phyloP scores from a whole-genome alignment of 2,329 filamentous ascomycete species.

The Venturia effusa region DNA sequence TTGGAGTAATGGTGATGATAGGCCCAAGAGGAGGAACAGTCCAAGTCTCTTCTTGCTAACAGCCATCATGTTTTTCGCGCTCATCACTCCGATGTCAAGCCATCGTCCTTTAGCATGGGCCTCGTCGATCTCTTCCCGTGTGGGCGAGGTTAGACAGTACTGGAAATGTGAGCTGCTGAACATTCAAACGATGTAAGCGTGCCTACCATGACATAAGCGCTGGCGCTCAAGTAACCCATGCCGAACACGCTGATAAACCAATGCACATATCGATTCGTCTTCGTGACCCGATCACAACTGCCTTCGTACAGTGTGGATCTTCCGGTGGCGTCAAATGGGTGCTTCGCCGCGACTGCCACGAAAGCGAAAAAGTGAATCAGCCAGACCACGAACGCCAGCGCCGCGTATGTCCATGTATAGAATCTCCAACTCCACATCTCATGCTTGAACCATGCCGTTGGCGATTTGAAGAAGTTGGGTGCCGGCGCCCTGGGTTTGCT shows the following conservation, averaged over 20 bases:
- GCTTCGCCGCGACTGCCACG: background rate
- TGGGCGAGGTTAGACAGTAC: conserved; percentile 39
- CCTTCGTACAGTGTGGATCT: conserved; percentile 9
- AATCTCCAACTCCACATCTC: conserved; percentile 11
- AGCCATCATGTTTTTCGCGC: conserved; percentile 26
- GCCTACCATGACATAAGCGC: conserved; percentile 12
- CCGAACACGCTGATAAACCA: conserved; percentile 10
- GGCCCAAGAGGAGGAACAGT: conserved; percentile 18
- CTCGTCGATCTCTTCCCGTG: conserved; percentile 36
- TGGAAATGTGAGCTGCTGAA: background rate
- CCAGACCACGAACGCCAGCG: conserved; percentile 2
- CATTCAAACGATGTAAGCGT: background rate
- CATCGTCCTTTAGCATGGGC: conserved; percentile 33
- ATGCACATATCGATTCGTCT: conserved; percentile 6
- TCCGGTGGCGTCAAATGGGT: conserved; percentile 1
- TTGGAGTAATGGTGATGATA: conserved; percentile 27
- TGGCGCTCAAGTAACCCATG: conserved; percentile 9
- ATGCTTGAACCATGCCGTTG: conserved; percentile 8
- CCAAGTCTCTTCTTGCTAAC: conserved; percentile 17
- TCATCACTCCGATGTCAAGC: conserved; percentile 37
- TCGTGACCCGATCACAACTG: conserved; percentile 6
- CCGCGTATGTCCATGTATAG: conserved; percentile 9
- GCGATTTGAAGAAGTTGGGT: conserved; percentile 7
- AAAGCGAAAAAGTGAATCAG: conserved; percentile 3
- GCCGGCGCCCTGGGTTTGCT: background rate